Evolutionary conservation across 129 eudicot genomes (phyloP), one percentile per base, ranked within the genome.

Genomic region (Ambrosia trifida): DNA sequence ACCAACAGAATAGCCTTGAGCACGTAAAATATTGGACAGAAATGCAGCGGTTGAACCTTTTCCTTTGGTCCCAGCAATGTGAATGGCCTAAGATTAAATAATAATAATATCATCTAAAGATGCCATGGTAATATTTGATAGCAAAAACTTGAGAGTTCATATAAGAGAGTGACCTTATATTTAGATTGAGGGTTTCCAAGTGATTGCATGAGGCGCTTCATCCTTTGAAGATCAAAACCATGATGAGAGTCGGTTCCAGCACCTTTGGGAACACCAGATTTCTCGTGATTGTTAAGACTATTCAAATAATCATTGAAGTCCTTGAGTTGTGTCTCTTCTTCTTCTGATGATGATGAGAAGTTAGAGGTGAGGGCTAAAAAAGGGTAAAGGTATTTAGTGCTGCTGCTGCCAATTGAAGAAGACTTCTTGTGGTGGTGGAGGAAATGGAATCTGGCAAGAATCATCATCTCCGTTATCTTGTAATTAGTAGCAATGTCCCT

Each of bases 1-100:
- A 65, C 96, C 99, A 53, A 95, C 95, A 32, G 91, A 88, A 76
- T 88, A 90, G 2, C 97, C 99, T 72, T 88, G 80, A 14, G 91
- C 91, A 30, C 97, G 77, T 77, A 95, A 81, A 68, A 90, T 95
- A 66, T 83, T 90, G 63, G 99, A 90, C 30, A 95, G 70, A 71
- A 85, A 90, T 70, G 95, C 95, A 73, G 96, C 95, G 14, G 97
- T 90, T 24, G 99, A 95, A 58, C 99, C 99, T 84, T 95, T 95
- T 58, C 99, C 99, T 81, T 95, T 95, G 69, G 99, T 95, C 57
- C 99, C 99, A 72, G 96, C 97, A 71, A 95, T 80, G 73, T 95
- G 99, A 64, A 95, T 64, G 20, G 87, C 79, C 99, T 94, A n/a
- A 64, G 24, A 62, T 51, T 36, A 72, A 62, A 41, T 53, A 32